phyloP scores from a whole-genome alignment of 306 rosid genomes.

The Cicer yamashitae region DNA sequence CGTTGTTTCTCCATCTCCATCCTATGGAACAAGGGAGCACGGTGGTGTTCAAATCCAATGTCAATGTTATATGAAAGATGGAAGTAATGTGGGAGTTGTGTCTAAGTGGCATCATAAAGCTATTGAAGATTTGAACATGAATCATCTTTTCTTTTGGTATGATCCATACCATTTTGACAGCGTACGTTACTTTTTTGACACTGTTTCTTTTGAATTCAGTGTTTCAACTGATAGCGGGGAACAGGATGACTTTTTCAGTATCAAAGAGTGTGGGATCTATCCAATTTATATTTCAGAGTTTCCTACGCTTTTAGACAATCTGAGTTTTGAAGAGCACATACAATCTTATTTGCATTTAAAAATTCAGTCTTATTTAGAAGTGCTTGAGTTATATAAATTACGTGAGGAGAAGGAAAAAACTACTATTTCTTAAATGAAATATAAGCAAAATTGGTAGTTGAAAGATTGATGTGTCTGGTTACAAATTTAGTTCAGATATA shows the following conservation, averaged over 20 bases:
- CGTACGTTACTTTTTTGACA: not conserved
- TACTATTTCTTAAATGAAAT: too few relatives aligned
- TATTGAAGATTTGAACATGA: not conserved
- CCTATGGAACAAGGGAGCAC: too few relatives aligned
- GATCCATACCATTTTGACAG: constrained; percentile 35
- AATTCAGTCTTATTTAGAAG: too few relatives aligned
- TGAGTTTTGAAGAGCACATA: not conserved
- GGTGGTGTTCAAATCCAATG: not conserved
- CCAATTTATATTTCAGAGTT: not conserved
- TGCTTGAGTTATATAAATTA: too few relatives aligned
- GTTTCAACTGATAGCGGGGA: constrained; percentile 13
- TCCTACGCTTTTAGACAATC: not conserved
- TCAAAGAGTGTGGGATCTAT: constrained; percentile 15
- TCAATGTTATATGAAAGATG: not conserved
- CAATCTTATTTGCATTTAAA: too few relatives aligned
- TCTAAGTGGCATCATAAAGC: not conserved
- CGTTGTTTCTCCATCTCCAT: not conserved
- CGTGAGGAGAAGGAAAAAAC: not conserved
- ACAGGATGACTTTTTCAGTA: not conserved
- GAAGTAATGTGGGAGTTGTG: not conserved
- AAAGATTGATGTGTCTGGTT: too few relatives aligned
- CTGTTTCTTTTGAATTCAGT: not conserved
- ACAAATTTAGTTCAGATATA: too few relatives aligned
- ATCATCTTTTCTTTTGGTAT: constrained; percentile 31
- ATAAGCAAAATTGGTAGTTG: too few relatives aligned